Evolutionary conservation across 2,329 filamentous ascomycete species (phyloP), one percentile per base, ranked within the genome.

Genomic region (Colletotrichum caudatum): DNA sequence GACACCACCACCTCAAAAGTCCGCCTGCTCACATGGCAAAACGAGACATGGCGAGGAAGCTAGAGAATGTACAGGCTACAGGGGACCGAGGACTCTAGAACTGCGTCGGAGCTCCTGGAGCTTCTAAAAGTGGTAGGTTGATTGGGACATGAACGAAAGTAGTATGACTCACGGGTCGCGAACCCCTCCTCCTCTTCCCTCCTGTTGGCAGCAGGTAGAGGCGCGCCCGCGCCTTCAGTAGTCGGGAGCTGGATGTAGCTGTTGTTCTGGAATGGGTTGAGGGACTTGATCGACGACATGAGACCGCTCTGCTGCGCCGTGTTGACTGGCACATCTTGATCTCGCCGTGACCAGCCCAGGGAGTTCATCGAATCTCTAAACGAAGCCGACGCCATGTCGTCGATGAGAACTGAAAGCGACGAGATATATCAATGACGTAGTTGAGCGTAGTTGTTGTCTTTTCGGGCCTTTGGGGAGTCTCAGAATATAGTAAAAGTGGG

Each of bases 361-460:
- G 94, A 96, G 86, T 94, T 97, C 87, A 98, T 94, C 29, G 94
- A 97, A 82, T 98, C 94, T 80, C 95, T 91, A 82, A 99, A 98
- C 58, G 94, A 93, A 76, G 91, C 87, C 75, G 94, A 95, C 73
- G 95, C 93, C 95, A 97, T 97, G 74, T 72, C 81, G 71, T 65
- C 29, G 60, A 16, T 64, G 26, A 11, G 35, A 26, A 18, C 37
- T 8, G 48, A 29, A 29, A 53, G 29, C 26, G 29, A 41, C 35
- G 46, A 57, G 46, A 44, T 51, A 26, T 35, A 23, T 50, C 33
- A 33, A 68, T 63, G 69, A 70, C 66, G 69, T 57, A 62, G 41
- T 48, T 29, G 35, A 6, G 39, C 18, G 64, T 39, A 41, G 59
- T 23, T 58, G 44, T 11, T n/a, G 58, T 26, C 20, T 29, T 20